Evolutionary conservation across 2,329 filamentous ascomycete genomes (phyloP).

Genomic region (Penicillium sp.): DNA sequence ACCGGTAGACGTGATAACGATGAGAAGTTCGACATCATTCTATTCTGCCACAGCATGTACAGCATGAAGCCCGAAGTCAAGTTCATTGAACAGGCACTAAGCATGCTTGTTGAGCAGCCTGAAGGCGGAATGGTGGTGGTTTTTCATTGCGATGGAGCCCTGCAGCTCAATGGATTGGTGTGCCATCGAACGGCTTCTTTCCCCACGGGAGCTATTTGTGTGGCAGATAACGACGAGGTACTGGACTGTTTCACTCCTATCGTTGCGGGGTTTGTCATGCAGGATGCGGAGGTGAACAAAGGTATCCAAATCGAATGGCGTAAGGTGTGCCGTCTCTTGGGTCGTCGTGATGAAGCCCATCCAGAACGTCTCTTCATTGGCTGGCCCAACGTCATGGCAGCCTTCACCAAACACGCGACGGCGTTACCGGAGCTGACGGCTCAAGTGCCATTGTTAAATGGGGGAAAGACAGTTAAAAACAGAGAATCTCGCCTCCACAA

Average conservation of each 20-base stretch:
- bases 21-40: slow-evolving; percentile 53
- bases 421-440: slow-evolving; percentile 44
- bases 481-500: slow-evolving; percentile 47
- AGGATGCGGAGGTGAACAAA: slow-evolving; percentile 24
- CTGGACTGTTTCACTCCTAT: slow-evolving; percentile 56
- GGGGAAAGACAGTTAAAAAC: slow-evolving; percentile 8
- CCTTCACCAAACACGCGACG: slow-evolving; percentile 51
- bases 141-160: slow-evolving; percentile 52
- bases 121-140: slow-evolving; percentile 48
- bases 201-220: slow-evolving; percentile 44
- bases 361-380: slow-evolving; percentile 49
- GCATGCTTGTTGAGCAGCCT: slow-evolving; percentile 44
- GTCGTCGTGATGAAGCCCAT: slow-evolving; percentile 38
- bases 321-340: slow-evolving; percentile 51
- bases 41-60: slow-evolving; percentile 66
- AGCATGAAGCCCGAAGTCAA: slow-evolving; percentile 53
- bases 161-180: slow-evolving; percentile 51
- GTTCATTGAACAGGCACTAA: slow-evolving; percentile 49
- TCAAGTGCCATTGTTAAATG: slow-evolving; percentile 38
- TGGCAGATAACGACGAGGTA: slow-evolving; percentile 46
- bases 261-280: slow-evolving; percentile 47
- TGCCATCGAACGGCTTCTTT: slow-evolving; percentile 50
- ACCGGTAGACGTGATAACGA: slow-evolving; percentile 21
- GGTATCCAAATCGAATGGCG: slow-evolving; percentile 48
- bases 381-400: slow-evolving; percentile 50